Percentiles rank a stretch among this genome's conserved stretches.
Evolutionary conservation across 2,329 filamentous ascomycete genomes (phyloP).

Genomic region (Verticillium albo-atrum): DNA sequence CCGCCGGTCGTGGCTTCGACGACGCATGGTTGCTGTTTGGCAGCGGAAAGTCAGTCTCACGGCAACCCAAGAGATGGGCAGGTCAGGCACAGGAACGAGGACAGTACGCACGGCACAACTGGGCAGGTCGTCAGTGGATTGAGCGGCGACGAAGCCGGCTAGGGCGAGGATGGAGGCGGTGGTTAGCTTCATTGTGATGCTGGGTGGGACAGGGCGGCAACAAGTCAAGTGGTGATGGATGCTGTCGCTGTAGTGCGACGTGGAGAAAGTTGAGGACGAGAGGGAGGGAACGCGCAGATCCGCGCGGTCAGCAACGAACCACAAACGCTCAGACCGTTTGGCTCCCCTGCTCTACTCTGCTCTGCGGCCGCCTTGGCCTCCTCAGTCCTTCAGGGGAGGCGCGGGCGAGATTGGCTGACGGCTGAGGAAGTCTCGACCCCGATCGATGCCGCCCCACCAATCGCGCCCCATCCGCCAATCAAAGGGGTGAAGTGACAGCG

Average conservation of each 20-base stretch:
- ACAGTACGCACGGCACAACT: constrained; percentile 30
- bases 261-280: not conserved
- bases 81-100: not conserved
- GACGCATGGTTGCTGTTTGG: constrained; percentile 21
- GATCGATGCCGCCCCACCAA: not conserved
- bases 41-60: constrained; percentile 15
- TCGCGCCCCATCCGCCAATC: not conserved
- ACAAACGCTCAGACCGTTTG: not conserved
- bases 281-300: not conserved
- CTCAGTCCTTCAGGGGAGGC: not conserved
- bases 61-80: not conserved
- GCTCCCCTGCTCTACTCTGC: not conserved
- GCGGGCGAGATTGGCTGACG: not conserved
- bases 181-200: constrained; percentile 28
- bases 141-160: constrained; percentile 27
- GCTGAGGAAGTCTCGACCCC: not conserved
- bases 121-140: constrained; percentile 25
- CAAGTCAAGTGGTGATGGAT: not conserved
- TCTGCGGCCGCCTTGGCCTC: not conserved
- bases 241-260: not conserved
- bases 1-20: constrained; percentile 24
- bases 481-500: not conserved
- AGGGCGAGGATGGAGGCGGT: constrained; percentile 23
- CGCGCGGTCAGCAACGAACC: not conserved
- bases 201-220: not conserved